A percentile compares a stretch with the other conserved stretches of the same genome.
Evolutionary conservation across 2,329 filamentous ascomycete genomes (phyloP).

Genomic region (Epichloe elymi): DNA sequence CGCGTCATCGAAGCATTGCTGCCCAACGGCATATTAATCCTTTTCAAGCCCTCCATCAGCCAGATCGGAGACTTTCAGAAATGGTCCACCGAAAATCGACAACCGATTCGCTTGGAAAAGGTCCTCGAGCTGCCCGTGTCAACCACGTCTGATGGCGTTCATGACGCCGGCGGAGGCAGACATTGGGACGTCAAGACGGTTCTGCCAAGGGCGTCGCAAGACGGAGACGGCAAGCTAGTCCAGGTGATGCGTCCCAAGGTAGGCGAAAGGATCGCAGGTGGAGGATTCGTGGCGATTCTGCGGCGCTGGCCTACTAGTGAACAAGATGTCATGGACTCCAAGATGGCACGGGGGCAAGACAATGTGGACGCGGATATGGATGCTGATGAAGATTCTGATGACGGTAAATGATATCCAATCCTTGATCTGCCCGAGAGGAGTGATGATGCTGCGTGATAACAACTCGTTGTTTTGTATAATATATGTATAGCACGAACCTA

Average conservation of each 20-base stretch:
- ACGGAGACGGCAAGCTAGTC: slow-evolving; percentile 14
- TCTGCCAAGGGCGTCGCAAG: slow-evolving; percentile 13
- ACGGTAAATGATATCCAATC: background rate
- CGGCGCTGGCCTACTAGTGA: slow-evolving; percentile 18
- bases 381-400: background rate
- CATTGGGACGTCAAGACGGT: slow-evolving; percentile 51
- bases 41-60: slow-evolving; percentile 68
- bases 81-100: slow-evolving; percentile 33
- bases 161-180: slow-evolving; percentile 37
- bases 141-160: slow-evolving; percentile 26
- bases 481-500: background rate
- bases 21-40: slow-evolving; percentile 49
- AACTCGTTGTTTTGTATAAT: background rate
- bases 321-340: slow-evolving; percentile 3
- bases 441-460: background rate
- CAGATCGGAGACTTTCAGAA: slow-evolving; percentile 52
- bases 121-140: slow-evolving; percentile 43
- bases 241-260: slow-evolving; percentile 30
- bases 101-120: slow-evolving; percentile 43
- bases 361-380: background rate
- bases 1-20: slow-evolving; percentile 44
- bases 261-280: slow-evolving; percentile 25
- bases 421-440: background rate
- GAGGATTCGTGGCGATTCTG: slow-evolving; percentile 27
- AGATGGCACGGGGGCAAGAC: background rate